phyloP scores from a whole-genome alignment of 177 flowering plant genomes.

The Telopea speciosissima region DNA sequence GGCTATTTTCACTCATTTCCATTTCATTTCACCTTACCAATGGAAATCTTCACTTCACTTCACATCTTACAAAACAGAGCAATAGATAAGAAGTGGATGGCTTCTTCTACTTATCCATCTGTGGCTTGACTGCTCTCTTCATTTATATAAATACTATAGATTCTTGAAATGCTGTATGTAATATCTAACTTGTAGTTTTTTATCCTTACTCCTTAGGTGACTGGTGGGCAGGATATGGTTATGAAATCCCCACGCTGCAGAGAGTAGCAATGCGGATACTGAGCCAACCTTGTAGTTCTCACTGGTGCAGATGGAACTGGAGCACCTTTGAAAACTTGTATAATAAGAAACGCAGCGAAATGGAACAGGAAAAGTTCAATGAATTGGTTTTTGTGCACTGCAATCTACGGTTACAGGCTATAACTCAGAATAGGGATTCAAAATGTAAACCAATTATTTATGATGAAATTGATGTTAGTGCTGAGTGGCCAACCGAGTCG shows the following conservation, averaged over 20 bases:
- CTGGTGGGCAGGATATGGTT: constrained; percentile 78
- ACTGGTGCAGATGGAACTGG: constrained; percentile 75
- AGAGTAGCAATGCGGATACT: constrained; percentile 54
- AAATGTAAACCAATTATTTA: constrained; percentile 45
- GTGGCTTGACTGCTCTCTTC: not conserved
- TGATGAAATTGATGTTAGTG: constrained; percentile 60
- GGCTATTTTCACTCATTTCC: too few species aligned
- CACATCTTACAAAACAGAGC: too few species aligned
- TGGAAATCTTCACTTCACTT: too few species aligned
- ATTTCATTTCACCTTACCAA: too few species aligned
- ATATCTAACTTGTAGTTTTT: constrained; percentile 6
- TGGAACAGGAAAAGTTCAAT: constrained; percentile 47
- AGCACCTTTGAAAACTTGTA: constrained; percentile 50
- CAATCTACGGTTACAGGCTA: constrained; percentile 57
- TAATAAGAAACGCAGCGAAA: constrained; percentile 38
- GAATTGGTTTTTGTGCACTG: constrained; percentile 67
- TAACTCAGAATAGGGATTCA: constrained; percentile 33
- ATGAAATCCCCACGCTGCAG: constrained; percentile 58
- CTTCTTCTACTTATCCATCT: not conserved
- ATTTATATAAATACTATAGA: not conserved
- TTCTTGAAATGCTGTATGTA: constrained; percentile 2
- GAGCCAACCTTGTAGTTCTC: constrained; percentile 67
- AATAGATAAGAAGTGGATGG: not conserved
- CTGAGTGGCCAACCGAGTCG: constrained; percentile 59
- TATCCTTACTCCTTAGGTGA: constrained; percentile 38